These are phyloP conservation scores for Lolium rigidum DNA, from an alignment of 176 grass and related monocot genomes.

Conservation along the genomic window DNA sequence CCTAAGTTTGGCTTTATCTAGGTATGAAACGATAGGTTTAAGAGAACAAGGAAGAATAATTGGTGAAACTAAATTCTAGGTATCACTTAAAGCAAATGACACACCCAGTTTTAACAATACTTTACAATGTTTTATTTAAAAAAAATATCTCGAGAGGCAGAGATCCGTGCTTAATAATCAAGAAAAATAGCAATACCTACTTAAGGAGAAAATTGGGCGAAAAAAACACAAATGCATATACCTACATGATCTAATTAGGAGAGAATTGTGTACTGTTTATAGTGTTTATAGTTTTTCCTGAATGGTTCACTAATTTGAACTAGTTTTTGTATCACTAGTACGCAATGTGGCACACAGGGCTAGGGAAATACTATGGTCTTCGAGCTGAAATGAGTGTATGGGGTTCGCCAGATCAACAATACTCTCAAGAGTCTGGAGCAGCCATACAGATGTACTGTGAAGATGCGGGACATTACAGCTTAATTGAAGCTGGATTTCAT, in stretches of 20 bases:
- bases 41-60: not conserved
- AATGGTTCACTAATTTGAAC: not conserved
- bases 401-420: slow-evolving; percentile 20
- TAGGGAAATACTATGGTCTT: slow-evolving; percentile 14
- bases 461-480: not conserved
- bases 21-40: not conserved
- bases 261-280: not conserved
- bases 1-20: not conserved
- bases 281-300: too few species aligned
- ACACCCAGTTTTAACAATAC: not conserved
- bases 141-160: not conserved
- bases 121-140: not conserved
- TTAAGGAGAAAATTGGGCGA: not conserved
- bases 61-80: not conserved
- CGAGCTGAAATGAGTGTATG: slow-evolving; percentile 39
- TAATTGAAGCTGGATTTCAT: slow-evolving; percentile 38
- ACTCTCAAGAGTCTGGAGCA: slow-evolving; percentile 23
- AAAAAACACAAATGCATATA: not conserved
- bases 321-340: not conserved
- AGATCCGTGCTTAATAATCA: not conserved
- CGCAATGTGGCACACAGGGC: not conserved
- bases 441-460: not conserved
- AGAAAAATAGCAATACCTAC: not conserved
- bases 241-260: not conserved
- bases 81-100: not conserved